Evolutionary conservation across 495 filamentous ascomycete species (phyloP).

Genomic region (Neurospora sp.): DNA sequence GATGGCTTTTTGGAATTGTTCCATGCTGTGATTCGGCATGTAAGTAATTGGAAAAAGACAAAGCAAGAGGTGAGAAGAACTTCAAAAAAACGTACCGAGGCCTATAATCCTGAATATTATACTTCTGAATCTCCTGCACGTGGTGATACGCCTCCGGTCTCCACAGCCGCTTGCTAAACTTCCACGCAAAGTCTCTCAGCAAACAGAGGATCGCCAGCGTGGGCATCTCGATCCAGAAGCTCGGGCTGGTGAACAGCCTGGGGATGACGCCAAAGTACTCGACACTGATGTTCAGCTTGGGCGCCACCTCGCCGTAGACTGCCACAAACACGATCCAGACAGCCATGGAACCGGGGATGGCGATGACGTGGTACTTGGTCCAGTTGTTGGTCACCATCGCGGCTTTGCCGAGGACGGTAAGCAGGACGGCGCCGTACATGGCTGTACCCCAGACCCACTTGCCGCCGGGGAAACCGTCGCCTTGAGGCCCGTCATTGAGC

Average conservation of each 20-base stretch:
- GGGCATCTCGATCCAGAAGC: slow-evolving; percentile 83
- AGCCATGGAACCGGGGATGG: slow-evolving; percentile 86
- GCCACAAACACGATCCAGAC: slow-evolving; percentile 89
- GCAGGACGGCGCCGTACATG: slow-evolving; percentile 82
- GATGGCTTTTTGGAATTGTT: slow-evolving; percentile 99
- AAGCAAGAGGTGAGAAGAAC: neutral
- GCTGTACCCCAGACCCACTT: slow-evolving; percentile 97
- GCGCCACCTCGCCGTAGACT: slow-evolving; percentile 82
- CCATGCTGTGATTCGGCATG: slow-evolving; percentile 55
- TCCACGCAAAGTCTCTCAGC: slow-evolving; percentile 76
- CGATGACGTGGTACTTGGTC: slow-evolving; percentile 96
- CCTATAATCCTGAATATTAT: slow-evolving; percentile 98
- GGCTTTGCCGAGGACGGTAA: slow-evolving; percentile 91
- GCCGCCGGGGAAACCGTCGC: slow-evolving; percentile 68
- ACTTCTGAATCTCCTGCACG: slow-evolving; percentile 99
- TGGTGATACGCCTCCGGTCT: slow-evolving; percentile 93
- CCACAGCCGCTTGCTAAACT: slow-evolving; percentile 92
- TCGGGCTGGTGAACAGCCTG: slow-evolving; percentile 64
- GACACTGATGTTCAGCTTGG: slow-evolving; percentile 67
- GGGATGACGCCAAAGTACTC: slow-evolving; percentile 83
- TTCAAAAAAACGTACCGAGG: slow-evolving; percentile 49
- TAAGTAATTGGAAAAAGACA: neutral
- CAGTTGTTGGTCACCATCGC: slow-evolving; percentile 92
- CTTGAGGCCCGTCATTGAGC: slow-evolving; percentile 61
- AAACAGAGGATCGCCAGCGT: slow-evolving; percentile 76